Conservation (phyloP, 2,329 filamentous ascomycete species). For the Magnaporthales sp. region DNA sequence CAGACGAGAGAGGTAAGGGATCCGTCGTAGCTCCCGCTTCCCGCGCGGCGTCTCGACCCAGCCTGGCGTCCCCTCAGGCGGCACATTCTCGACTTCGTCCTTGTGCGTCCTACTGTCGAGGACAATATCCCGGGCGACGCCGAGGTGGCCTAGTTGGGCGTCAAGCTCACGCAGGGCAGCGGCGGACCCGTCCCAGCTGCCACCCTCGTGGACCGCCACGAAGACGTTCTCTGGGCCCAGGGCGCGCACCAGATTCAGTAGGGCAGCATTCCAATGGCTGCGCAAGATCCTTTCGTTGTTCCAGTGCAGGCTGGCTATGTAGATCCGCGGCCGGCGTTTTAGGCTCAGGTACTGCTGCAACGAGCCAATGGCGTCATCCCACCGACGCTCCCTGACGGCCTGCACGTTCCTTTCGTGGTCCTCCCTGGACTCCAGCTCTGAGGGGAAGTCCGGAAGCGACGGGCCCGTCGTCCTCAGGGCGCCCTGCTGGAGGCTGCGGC, state of each 20-base stretch:
- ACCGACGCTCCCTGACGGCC: slow-evolving; percentile 1
- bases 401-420: neutral
- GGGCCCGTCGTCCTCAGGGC: too few relatives aligned
- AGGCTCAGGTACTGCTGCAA: slow-evolving; percentile 3
- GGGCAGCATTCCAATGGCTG: slow-evolving; percentile 48
- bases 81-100: slow-evolving; percentile 39
- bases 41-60: slow-evolving; percentile 50
- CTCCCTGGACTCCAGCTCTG: neutral
- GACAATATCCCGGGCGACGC: slow-evolving; percentile 23
- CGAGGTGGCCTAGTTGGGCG: slow-evolving; percentile 35
- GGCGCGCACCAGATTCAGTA: slow-evolving; percentile 45
- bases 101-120: slow-evolving; percentile 38
- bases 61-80: slow-evolving; percentile 30
- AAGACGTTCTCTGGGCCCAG: slow-evolving; percentile 55
- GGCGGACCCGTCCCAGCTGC: slow-evolving; percentile 60
- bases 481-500: slow-evolving; percentile 1
- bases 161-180: slow-evolving; percentile 50
- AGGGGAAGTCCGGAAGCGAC: neutral
- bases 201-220: slow-evolving; percentile 58
- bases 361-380: neutral
- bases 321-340: slow-evolving; percentile 29
- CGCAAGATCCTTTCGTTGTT: slow-evolving; percentile 54
- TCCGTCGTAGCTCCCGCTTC: slow-evolving; percentile 50
- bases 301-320: slow-evolving; percentile 59
- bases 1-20: slow-evolving; percentile 57